Base-by-base conservation (phyloP, 169 alveolate species). In the Plasmodium ovale region DNA sequence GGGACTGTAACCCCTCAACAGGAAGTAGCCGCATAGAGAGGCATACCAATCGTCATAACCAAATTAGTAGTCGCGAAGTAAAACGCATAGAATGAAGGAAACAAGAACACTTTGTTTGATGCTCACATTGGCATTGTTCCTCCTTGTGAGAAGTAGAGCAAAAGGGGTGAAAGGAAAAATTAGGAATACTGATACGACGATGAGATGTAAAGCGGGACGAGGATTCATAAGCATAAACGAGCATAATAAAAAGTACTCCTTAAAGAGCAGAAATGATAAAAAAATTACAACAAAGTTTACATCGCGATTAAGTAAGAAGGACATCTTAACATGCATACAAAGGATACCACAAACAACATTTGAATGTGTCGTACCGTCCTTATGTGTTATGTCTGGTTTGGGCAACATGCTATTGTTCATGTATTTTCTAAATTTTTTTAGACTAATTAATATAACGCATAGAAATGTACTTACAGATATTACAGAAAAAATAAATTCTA, bases 331-430 rank as follows among this genome's bases (percentile, higher is more conserved):
- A 2, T 1, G 49, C 12, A 53, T 64, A 69, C 23, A 33, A 31
- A 31, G 47, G 49, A 29, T n/a, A n/a, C n/a, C n/a, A n/a, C n/a
- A n/a, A n/a, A 59, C 56, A 56, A 65, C 44, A 33, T n/a, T 64
- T 42, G 59, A 51, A 31, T 1, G 29, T 27, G 29, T 79, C 3
- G 14, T 14, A 19, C 7, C 60, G 35, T 71, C 89, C 21, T 25
- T 79, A 23, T 44, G 42, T n/a, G 25, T 47, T 6, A 16, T 79
- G 31, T 23, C 33, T n/a, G 27, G 68, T 51, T 68, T 79, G 27
- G 21, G 77, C 47, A 79, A 65, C 54, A 51, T 79, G 6, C 64
- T 79, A 42, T n/a, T 39, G 9, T 79, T 79, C 39, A 79, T 79
- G 89, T 25, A 51, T 64, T 44, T 47, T 1, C 29, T 79, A 25